These are phyloP conservation scores for Fusarium humuli DNA, from an alignment of 2,329 filamentous ascomycete genomes.

Conservation along the genomic window DNA sequence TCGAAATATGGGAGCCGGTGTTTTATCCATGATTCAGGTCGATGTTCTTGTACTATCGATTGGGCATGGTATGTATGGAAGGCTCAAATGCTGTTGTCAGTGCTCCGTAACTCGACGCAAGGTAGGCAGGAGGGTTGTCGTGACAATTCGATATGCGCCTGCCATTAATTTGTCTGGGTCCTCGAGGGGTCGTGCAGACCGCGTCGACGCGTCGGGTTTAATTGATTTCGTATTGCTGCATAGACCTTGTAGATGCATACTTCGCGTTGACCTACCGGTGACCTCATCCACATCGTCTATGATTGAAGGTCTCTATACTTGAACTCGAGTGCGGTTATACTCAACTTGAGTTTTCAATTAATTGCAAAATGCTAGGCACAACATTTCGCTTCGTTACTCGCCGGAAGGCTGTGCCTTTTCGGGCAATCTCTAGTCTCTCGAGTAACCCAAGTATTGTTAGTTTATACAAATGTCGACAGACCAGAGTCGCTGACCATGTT, in stretches of 20 bases:
- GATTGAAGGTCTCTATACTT: constrained; percentile 15
- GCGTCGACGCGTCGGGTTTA: constrained; percentile 57
- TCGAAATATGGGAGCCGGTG: constrained; percentile 55
- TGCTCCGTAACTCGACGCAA: neutral
- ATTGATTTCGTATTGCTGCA: constrained; percentile 51
- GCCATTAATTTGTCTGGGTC: constrained; percentile 16
- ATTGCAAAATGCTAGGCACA: constrained; percentile 44
- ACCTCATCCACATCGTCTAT: constrained; percentile 47
- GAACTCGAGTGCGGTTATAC: constrained; percentile 2
- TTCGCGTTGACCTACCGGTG: constrained; percentile 38
- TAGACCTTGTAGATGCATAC: constrained; percentile 41
- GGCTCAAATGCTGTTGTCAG: neutral
- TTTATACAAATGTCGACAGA: constrained; percentile 17
- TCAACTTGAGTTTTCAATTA: constrained; percentile 12
- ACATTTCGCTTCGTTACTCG: constrained; percentile 43
- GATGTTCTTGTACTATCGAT: constrained; percentile 1
- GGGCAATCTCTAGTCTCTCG: constrained; percentile 60
- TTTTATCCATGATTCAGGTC: constrained; percentile 52
- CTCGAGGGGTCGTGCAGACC: constrained; percentile 34
- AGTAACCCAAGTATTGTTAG: constrained; percentile 67
- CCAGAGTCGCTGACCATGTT: constrained; percentile 26
- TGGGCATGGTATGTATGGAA: constrained; percentile 34
- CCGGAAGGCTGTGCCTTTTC: constrained; percentile 32
- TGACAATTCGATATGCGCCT: constrained; percentile 15
- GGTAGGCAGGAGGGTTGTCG: constrained; percentile 4